Percentiles rank a stretch among this genome's conserved stretches.
Evolutionary conservation across 306 rosid genomes (phyloP).

Genomic region (Vigna unguiculata): DNA sequence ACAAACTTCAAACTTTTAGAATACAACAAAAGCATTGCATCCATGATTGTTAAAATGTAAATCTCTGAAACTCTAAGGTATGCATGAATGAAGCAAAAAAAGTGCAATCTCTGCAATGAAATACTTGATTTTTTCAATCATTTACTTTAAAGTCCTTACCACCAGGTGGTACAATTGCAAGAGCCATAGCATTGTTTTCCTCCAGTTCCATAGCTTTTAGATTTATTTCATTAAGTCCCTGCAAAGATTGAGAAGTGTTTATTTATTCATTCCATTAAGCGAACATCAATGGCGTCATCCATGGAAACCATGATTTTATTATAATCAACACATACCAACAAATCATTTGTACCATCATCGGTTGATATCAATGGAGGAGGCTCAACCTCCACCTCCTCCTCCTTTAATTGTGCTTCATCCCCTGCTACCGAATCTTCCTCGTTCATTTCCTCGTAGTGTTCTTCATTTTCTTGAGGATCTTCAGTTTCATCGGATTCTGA

Average conservation of each 20-base stretch:
- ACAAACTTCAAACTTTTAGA: constrained; percentile 30
- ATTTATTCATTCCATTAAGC: constrained; percentile 17
- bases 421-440: constrained; percentile 50
- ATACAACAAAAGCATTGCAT: not conserved
- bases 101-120: not conserved
- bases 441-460: constrained; percentile 49
- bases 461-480: constrained; percentile 58
- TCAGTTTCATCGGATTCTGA: constrained; percentile 57
- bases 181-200: constrained; percentile 90
- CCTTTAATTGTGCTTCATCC: constrained; percentile 57
- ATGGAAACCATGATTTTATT: not conserved
- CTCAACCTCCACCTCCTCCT: constrained; percentile 55
- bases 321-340: constrained; percentile 61
- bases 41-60: not conserved
- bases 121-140: constrained; percentile 18
- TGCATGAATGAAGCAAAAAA: constrained; percentile 29
- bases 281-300: constrained; percentile 3
- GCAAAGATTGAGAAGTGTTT: constrained; percentile 23
- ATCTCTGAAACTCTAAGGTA: not conserved
- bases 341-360: constrained; percentile 60
- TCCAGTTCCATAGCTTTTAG: constrained; percentile 75
- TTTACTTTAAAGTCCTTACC: constrained; percentile 58
- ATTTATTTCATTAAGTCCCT: constrained; percentile 83
- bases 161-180: constrained; percentile 82
- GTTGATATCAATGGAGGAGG: constrained; percentile 77